Base-by-base conservation (phyloP, 2,329 filamentous ascomycete species). In the Pseudocercospora vitis region DNA sequence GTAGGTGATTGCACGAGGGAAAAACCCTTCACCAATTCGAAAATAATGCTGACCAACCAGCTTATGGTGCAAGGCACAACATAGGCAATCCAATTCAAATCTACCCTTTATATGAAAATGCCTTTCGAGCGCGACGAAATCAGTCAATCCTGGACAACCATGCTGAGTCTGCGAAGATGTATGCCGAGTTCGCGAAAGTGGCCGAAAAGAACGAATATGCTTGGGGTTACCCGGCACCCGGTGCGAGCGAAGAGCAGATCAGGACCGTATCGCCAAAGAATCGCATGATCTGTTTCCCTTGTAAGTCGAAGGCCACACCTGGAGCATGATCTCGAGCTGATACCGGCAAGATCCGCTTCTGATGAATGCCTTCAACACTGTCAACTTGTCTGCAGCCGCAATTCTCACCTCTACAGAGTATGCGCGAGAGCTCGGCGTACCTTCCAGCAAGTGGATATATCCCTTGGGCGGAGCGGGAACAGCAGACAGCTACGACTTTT, bases 331-430 rank as follows among this genome's bases (percentile, higher is more conserved):
- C 23, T 45, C 6, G 14, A 45, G 42, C 42, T 45, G 24, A 45
- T 6, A 44, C 9, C n/a, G 28, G 28, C 7, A 12, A 28, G 42
- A 87, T 68, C 83, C 84, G 0, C 71, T 88, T 0, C 68, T 87
- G 7, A 87, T 87, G 84, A 88, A 88, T 62, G 84, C 85, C 0
- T 87, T 87, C 70, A 88, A 87, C 59, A 84, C 77, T 1, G 78
- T 88, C 29, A 87, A 88, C 55, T 71, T 87, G 11, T 79, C 84
- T 2, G 81, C 76, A 0, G 82, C 84, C 6, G 78, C 79, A 52
- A 73, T 88, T 12, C 54, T 88, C 3, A 87, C 84, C 0, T 82
- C 81, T 0, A 75, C 74, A 0, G 74, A 80, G 1, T 73, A 76
- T 63, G 85, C 85, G 0, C 69, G 67, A 35, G 68, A 78, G 37